These are phyloP conservation scores for Coniochaeta hoffmannii DNA, from an alignment of 2,329 filamentous ascomycete genomes.

Conservation along the genomic window DNA sequence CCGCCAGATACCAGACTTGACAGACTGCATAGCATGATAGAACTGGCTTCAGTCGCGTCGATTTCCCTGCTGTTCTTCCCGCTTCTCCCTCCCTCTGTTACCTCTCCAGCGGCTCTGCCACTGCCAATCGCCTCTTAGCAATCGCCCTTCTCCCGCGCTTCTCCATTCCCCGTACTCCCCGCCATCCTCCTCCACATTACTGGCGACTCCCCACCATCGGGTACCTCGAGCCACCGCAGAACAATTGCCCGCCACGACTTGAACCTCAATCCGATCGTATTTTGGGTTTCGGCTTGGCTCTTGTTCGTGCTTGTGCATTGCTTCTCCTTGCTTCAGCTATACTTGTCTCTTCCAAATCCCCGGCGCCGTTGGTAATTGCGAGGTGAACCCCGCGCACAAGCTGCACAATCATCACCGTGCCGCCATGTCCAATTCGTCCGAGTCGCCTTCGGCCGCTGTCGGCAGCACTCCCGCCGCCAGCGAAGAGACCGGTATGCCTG, in stretches of 20 bases:
- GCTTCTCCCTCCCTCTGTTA: not conserved
- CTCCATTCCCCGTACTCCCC: not conserved
- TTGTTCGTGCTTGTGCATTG: not conserved
- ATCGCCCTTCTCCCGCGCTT: not conserved
- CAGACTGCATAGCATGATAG: not conserved
- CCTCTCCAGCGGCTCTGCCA: not conserved
- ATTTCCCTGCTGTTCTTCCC: not conserved
- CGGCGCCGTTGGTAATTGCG: not conserved
- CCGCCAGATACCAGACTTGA: not conserved
- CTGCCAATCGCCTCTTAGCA: not conserved
- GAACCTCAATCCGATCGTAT: not conserved
- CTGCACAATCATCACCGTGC: not conserved
- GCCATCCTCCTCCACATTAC: conserved; percentile 1
- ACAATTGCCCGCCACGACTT: not conserved
- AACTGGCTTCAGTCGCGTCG: not conserved
- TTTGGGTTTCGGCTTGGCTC: not conserved
- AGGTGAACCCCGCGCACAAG: not conserved
- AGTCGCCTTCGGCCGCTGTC: conserved; percentile 13
- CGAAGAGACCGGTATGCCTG: conserved; percentile 20
- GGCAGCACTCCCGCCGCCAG: conserved; percentile 11
- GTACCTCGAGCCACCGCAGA: not conserved
- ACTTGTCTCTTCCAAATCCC: not conserved
- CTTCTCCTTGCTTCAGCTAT: not conserved
- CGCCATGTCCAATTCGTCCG: conserved; percentile 19
- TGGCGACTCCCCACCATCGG: not conserved